phyloP scores from a whole-genome alignment of 139 green algal genomes.

The Chlorella sp. region DNA sequence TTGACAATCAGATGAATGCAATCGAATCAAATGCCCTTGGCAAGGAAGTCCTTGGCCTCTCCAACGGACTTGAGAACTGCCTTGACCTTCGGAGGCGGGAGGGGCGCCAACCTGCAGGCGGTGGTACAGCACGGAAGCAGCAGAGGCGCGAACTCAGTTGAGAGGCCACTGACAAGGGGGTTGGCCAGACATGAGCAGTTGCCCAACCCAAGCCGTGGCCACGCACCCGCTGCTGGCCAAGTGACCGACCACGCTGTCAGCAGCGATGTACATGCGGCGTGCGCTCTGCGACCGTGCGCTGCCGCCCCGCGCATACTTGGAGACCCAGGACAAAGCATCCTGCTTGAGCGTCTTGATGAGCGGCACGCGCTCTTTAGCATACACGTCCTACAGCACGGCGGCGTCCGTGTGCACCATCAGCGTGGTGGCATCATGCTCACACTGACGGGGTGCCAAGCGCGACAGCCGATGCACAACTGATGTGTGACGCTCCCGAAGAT shows the following conservation, averaged over 20 bases:
- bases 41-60: neutral
- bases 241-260: constrained; percentile 38
- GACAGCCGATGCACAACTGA: too few relatives aligned
- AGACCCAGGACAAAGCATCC: constrained; percentile 34
- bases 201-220: neutral
- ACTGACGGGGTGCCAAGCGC: too few relatives aligned
- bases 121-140: neutral
- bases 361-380: constrained; percentile 25
- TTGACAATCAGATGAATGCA: too few relatives aligned
- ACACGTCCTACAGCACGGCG: constrained; percentile 23
- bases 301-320: constrained; percentile 47
- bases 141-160: neutral
- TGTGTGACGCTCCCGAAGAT: too few relatives aligned
- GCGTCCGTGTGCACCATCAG: too few relatives aligned
- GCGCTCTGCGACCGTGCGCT: constrained; percentile 31
- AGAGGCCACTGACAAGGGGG: neutral
- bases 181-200: neutral
- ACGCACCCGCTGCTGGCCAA: constrained; percentile 31
- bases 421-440: too few relatives aligned
- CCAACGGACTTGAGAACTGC: neutral
- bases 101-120: neutral
- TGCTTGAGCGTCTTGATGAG: constrained; percentile 43
- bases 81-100: neutral
- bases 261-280: constrained; percentile 42
- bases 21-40: neutral